A percentile compares a stretch with the other conserved stretches of the same genome.
These are phyloP conservation scores for Quercus mongolica DNA, from an alignment of 306 rosid species.

Conservation along the genomic window DNA sequence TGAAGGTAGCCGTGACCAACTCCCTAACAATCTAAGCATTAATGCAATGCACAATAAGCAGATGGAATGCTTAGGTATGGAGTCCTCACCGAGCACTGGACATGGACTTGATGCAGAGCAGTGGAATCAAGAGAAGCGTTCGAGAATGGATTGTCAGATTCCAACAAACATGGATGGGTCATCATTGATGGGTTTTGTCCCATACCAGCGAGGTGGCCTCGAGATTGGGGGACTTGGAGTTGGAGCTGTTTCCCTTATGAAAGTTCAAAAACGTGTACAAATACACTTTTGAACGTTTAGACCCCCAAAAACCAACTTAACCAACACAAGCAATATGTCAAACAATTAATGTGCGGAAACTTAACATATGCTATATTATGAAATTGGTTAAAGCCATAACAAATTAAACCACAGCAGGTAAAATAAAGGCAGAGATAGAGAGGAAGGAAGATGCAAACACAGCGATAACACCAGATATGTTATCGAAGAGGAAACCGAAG, in stretches of 20 bases:
- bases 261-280: too few relatives aligned
- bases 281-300: too few relatives aligned
- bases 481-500: too few relatives aligned
- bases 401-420: too few relatives aligned
- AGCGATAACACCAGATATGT: too few relatives aligned
- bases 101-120: conserved; percentile 25
- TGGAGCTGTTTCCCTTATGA: conserved; percentile 76
- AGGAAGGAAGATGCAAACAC: too few relatives aligned
- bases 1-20: conserved; percentile 32
- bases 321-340: too few relatives aligned
- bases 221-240: conserved; percentile 61
- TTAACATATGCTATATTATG: too few relatives aligned
- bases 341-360: too few relatives aligned
- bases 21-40: conserved; percentile 13
- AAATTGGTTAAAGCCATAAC: too few relatives aligned
- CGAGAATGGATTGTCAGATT: conserved; percentile 49
- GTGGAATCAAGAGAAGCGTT: conserved; percentile 61
- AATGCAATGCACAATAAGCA: conserved; percentile 32
- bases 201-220: conserved; percentile 44
- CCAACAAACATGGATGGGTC: conserved; percentile 49
- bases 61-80: conserved; percentile 25
- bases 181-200: conserved; percentile 62
- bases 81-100: conserved; percentile 11
- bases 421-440: too few relatives aligned
- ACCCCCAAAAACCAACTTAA: too few relatives aligned